Base-by-base conservation (phyloP, 2,329 filamentous ascomycete species). In the Fusarium sp. region DNA sequence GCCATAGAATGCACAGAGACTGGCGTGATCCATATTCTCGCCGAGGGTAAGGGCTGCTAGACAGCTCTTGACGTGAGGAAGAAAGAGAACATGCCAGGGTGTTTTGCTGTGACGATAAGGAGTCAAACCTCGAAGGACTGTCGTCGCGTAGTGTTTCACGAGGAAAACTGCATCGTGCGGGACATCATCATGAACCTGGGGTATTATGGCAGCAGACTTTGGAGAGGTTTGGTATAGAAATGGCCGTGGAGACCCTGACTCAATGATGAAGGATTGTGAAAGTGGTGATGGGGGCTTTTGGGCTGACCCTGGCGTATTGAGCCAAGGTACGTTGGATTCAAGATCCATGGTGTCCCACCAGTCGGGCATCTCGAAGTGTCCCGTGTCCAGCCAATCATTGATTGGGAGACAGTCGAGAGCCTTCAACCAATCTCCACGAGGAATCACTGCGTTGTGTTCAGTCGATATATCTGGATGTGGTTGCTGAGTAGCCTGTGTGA, bases 51-150 rank as follows among this genome's bases (percentile, higher is more conserved):
- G 13, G 3, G 67, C 67, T 0, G 66, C 67, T 2, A 69, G 13
- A 5, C 67, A 69, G 11, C 54, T 50, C 11, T 69, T 69, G 5
- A 63, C 51, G 8, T 67, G 63, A 0, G 67, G 67, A 0, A 69
- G 33, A 2, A 69, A 69, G 0, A 69, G 43, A 0, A 70, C 29
- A 13, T 69, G 67, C 66, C 67, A 69, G 0, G 66, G 67, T 6
- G 66, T 69, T 3, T 69, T 69, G 33, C 67, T 70, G 8, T 69
- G 67, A 1, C 50, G 52, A 20, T 70, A 69, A 1, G 67, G 67
- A 0, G 67, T 70, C 3, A 69, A 14, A 0, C 66, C 67, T 1
- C 53, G 58, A 7, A 69, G 66, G 3, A 69, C 54, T 1, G 43
- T 61, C 1, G 67, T 64, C 0, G 58, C 50, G 9, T 70, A 69